These are phyloP conservation scores for Tuber borchii DNA, from an alignment of 495 filamentous ascomycete species.

Conservation along the genomic window DNA sequence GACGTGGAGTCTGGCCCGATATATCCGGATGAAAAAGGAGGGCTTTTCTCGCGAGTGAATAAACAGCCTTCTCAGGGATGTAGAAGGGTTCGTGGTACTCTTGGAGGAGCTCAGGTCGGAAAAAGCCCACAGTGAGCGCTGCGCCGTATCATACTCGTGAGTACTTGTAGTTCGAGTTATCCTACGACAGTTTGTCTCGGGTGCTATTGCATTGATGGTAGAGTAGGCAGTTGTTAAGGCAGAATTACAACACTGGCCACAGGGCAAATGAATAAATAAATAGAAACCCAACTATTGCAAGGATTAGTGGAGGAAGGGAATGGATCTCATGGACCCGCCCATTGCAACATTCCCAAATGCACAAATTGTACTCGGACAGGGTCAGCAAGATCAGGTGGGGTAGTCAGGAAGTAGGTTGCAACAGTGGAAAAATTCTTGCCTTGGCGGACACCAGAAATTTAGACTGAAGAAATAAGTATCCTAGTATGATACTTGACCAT, in stretches of 20 bases:
- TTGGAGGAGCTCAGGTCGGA: not conserved
- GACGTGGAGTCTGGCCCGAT: not conserved
- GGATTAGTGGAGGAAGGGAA: not conserved
- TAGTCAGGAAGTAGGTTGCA: too few relatives aligned
- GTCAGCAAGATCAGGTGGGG: too few relatives aligned
- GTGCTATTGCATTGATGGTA: not conserved
- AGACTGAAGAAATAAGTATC: too few relatives aligned
- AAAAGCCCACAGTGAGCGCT: not conserved
- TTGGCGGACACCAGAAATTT: too few relatives aligned
- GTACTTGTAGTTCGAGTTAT: not conserved
- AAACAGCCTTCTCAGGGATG: not conserved
- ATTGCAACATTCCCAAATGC: not conserved
- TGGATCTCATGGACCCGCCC: not conserved
- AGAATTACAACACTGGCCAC: not conserved
- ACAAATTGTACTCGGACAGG: too few relatives aligned
- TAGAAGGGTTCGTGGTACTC: not conserved
- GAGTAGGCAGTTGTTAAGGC: not conserved
- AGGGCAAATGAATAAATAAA: not conserved
- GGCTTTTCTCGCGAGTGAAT: not conserved
- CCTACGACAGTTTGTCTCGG: not conserved
- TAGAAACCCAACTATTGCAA: not conserved
- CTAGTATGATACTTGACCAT: too few relatives aligned
- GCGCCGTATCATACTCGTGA: not conserved
- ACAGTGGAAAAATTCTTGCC: too few relatives aligned
- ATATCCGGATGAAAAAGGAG: not conserved